A percentile compares a stretch with the other conserved stretches of the same genome.
These are phyloP conservation scores for Cryptosporidium felis DNA, from an alignment of 169 alveolate genomes.

Conservation along the genomic window DNA sequence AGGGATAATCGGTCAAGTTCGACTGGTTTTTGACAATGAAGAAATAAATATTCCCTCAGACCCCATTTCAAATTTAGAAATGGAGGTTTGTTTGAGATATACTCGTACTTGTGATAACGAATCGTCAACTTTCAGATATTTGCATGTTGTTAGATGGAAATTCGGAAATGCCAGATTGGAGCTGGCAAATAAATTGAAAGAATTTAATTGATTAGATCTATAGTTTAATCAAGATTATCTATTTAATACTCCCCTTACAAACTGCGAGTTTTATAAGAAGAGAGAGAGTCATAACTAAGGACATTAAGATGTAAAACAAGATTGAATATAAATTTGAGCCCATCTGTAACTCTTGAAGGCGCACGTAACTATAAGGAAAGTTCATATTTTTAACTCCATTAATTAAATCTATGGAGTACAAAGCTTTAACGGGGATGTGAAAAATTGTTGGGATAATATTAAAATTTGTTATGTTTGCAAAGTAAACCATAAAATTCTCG, in stretches of 20 bases:
- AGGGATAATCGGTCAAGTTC: constrained; percentile 47
- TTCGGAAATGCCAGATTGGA: not conserved
- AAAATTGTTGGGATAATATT: constrained; percentile 57
- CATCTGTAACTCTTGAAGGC: constrained; percentile 4
- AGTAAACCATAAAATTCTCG: not conserved
- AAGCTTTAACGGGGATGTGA: constrained; percentile 9
- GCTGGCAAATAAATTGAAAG: constrained; percentile 1
- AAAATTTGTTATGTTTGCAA: not conserved
- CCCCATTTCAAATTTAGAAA: constrained; percentile 38
- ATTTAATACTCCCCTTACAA: not conserved
- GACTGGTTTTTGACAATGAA: not conserved
- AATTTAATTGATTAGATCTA: not conserved
- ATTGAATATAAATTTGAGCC: constrained; percentile 18
- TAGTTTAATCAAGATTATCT: not conserved
- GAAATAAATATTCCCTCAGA: constrained; percentile 16
- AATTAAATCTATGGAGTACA: not conserved
- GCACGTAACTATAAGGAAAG: not conserved
- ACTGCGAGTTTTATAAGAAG: not conserved
- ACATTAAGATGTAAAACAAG: not conserved
- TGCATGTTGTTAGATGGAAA: constrained; percentile 60
- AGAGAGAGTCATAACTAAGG: not conserved
- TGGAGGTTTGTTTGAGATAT: constrained; percentile 60
- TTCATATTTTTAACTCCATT: not conserved
- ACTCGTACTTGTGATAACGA: not conserved
- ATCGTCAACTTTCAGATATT: not conserved